phyloP scores from a whole-genome alignment of 495 filamentous ascomycete species.

The Penicillium odoratum region DNA sequence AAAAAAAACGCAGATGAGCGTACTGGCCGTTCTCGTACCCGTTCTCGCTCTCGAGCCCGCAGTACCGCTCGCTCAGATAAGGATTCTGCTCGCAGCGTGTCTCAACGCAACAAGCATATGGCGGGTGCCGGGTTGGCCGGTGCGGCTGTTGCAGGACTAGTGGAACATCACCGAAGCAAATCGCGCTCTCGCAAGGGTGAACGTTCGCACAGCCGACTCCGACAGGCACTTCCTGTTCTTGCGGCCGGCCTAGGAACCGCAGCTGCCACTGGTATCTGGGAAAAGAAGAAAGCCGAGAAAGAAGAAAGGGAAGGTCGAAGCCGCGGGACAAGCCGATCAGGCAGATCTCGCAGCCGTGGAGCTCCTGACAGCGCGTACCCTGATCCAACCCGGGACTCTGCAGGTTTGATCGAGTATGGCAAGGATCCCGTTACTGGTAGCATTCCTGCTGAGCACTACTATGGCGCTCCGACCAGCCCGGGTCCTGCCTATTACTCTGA shows the following conservation, averaged over 20 bases:
- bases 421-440: constrained; percentile 60
- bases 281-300: constrained; percentile 70
- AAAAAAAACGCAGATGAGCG: constrained; percentile 65
- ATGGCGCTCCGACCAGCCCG: constrained; percentile 45
- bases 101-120: constrained; percentile 64
- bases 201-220: constrained; percentile 60
- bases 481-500: constrained; percentile 44
- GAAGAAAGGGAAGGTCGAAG: constrained; percentile 49
- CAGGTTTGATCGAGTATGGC: constrained; percentile 82
- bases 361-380: constrained; percentile 50
- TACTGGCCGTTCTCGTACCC: constrained; percentile 68
- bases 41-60: constrained; percentile 43
- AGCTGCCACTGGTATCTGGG: constrained; percentile 77
- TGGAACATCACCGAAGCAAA: constrained; percentile 71
- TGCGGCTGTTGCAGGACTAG: constrained; percentile 73
- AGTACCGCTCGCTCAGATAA: constrained; percentile 33
- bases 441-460: constrained; percentile 50
- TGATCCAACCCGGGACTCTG: constrained; percentile 56
- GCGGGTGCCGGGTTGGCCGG: constrained; percentile 78
- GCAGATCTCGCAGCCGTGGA: constrained; percentile 54
- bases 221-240: constrained; percentile 63
- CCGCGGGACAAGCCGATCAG: constrained; percentile 51
- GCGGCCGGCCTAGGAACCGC: constrained; percentile 78
- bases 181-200: constrained; percentile 59
- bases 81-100: constrained; percentile 49